These are phyloP conservation scores for Tillandsia fasciculata DNA, from an alignment of 176 grass and related monocot genomes.

Conservation along the genomic window DNA sequence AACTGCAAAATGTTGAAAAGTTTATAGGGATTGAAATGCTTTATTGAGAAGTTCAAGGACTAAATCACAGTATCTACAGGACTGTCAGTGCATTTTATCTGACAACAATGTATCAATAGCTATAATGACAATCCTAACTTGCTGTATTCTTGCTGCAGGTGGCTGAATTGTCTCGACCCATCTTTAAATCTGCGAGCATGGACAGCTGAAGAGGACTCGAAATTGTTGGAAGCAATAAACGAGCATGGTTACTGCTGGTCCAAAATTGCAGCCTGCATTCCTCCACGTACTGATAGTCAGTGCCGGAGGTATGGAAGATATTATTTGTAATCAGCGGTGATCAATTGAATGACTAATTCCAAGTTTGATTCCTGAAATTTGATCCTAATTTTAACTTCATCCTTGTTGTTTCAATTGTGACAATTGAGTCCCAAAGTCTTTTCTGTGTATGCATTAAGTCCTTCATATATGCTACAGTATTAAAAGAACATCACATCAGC, in stretches of 20 bases:
- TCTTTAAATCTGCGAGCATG: constrained; percentile 53
- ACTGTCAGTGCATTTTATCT: not conserved
- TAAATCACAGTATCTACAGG: constrained; percentile 1
- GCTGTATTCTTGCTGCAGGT: constrained; percentile 43
- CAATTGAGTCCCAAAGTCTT: no score
- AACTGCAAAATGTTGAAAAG: no score
- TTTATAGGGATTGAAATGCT: no score
- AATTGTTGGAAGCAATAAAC: constrained; percentile 45
- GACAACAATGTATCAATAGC: not conserved
- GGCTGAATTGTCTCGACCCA: constrained; percentile 84
- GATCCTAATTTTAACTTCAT: no score
- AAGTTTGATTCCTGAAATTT: no score
- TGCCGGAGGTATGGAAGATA: constrained; percentile 57
- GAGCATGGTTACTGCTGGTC: constrained; percentile 65
- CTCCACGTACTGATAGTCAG: constrained; percentile 79
- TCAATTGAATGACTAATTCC: no score
- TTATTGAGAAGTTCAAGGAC: not conserved
- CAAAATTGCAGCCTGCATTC: constrained; percentile 51
- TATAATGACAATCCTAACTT: not conserved
- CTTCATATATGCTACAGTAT: no score
- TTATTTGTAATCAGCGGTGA: not conserved
- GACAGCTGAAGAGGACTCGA: constrained; percentile 71
- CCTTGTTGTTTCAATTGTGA: not conserved
- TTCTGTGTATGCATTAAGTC: no score
- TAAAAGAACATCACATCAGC: no score